A percentile compares a stretch with the other conserved stretches of the same genome.
phyloP scores from a whole-genome alignment of 179 eudicot genomes.

The Silene coronaria region DNA sequence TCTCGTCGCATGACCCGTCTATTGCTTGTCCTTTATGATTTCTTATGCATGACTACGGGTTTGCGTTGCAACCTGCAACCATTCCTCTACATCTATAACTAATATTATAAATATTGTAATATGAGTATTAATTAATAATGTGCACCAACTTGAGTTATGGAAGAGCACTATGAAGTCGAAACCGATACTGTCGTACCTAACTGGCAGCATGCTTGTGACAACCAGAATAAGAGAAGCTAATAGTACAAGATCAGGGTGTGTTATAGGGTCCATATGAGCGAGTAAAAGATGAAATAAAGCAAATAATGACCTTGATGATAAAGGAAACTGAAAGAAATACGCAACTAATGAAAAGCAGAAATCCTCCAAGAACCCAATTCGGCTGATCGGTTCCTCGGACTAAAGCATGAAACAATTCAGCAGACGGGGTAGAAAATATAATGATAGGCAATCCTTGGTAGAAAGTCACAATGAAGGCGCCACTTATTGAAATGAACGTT shows the following conservation, averaged over 20 bases:
- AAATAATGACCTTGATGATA: conserved; percentile 20
- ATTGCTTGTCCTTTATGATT: no score
- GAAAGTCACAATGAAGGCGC: conserved; percentile 32
- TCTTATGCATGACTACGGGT: no score
- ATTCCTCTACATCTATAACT: no score
- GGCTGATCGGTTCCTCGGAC: conserved; percentile 12
- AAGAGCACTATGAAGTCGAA: background rate
- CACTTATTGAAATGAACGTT: conserved; percentile 36
- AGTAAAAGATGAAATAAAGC: no score
- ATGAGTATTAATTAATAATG: background rate
- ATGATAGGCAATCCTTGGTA: conserved; percentile 32
- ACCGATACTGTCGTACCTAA: background rate
- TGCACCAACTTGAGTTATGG: conserved; percentile 4
- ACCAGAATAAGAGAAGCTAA: background rate
- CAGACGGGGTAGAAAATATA: conserved; percentile 4
- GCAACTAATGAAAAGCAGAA: conserved; percentile 25
- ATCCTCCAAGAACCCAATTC: conserved; percentile 35
- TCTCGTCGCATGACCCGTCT: no score
- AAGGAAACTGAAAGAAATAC: conserved; percentile 27
- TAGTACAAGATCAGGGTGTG: no score
- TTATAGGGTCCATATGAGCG: no score
- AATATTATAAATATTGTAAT: no score
- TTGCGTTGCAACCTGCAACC: no score
- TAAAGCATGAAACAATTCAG: background rate
- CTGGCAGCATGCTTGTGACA: background rate